These are phyloP conservation scores for Paratinospora sagittata DNA, from an alignment of 164 flowering plant species.

Conservation along the genomic window DNA sequence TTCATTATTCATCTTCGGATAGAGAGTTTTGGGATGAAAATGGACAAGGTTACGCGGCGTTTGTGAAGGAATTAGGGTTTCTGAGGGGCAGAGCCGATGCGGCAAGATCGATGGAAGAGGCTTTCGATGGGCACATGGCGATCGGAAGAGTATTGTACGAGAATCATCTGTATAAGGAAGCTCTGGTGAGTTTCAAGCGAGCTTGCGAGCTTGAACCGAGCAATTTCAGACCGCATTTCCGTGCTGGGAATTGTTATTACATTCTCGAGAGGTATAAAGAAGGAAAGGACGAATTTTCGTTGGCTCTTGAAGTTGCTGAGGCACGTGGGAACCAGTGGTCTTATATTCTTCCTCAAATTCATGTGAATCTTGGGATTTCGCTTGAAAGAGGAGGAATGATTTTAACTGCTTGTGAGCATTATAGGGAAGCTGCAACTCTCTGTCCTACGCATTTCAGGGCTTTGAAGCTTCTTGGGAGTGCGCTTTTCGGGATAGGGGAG, in stretches of 20 bases:
- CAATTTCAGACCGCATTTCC: conserved; percentile 82
- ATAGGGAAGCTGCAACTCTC: too few species aligned
- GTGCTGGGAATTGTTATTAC: too few species aligned
- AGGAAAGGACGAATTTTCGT: too few species aligned
- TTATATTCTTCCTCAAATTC: too few species aligned
- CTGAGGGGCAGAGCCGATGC: conserved; percentile 76
- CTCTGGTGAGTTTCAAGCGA: conserved; percentile 74
- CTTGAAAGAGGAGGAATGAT: too few species aligned
- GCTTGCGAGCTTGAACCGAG: conserved; percentile 86
- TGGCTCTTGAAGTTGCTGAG: too few species aligned
- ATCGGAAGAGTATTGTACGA: conserved; percentile 85
- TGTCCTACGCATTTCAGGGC: too few species aligned
- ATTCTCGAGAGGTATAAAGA: too few species aligned
- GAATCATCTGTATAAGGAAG: conserved; percentile 74
- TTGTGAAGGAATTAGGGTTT: conserved; percentile 68
- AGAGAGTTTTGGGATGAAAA: conserved; percentile 72
- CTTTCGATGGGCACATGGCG: conserved; percentile 96
- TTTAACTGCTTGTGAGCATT: too few species aligned
- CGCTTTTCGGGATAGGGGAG: conserved; percentile 99
- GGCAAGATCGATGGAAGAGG: conserved; percentile 74
- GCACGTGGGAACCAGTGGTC: too few species aligned
- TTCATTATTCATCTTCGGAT: conserved; percentile 82
- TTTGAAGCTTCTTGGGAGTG: too few species aligned
- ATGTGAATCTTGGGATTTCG: too few species aligned
- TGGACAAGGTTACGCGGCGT: conserved; percentile 55